Evolutionary conservation across 805 yeast species (phyloP), one percentile per base, ranked within the genome.

Genomic region (Myxozyma kluyveri): DNA sequence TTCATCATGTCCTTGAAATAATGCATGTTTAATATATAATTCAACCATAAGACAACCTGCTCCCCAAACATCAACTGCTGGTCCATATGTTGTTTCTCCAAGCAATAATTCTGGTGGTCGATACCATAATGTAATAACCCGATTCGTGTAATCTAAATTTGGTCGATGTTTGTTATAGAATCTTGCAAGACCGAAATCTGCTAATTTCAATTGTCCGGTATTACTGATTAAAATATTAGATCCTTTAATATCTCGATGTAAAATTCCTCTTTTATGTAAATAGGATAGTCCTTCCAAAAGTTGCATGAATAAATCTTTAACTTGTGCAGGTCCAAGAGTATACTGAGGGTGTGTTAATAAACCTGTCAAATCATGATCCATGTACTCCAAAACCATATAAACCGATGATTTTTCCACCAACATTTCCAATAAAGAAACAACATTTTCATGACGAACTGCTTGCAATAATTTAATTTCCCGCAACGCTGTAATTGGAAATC

Each of bases 121-220:
- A 67, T 93, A 91, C 99, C 99, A 93, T 35, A 93, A 72, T 0
- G 99, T 93, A 48, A 93, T 93, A 37, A 93, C 98, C 50, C 99
- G 72, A 67, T 93, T 93, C 1, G 99, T 91, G 69, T 91, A 91
- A 62, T 89, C 93, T 2, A 87, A 86, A 19, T 78, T 73, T 43
- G 66, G 63, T 52, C 62, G 64, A 14, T 56, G 52, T 33, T 62
- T 47, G 48, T 69, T 67, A 26, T 65, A 58, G 32, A 63, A 56
- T 36, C 76, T 84, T 1, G 98, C 98, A 33, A 93, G 73, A 1
- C 99, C 99, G 67, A 93, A 95, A 70, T 93, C 99, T 1, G 96
- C 99, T 42, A 93, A 80, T 64, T 91, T 91, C 35, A 95, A 74
- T 6, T 80, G 72, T 0, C 99, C 99, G 46, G 75, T 71, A 47